Percentiles rank a stretch among this genome's conserved stretches.
Conservation (phyloP, 345 rosid species). For the Sisymbrium irio region DNA sequence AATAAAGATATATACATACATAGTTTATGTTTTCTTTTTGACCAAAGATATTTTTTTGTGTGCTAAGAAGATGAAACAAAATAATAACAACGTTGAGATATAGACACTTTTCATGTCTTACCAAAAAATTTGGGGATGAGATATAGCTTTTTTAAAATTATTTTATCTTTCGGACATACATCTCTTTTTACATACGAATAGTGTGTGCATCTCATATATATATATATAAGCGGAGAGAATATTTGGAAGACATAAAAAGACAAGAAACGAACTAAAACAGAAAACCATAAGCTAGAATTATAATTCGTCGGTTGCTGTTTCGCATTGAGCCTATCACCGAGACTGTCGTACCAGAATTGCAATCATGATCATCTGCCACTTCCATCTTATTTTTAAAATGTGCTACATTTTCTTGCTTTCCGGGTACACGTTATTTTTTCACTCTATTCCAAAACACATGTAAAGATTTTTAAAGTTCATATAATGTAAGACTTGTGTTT, state of each 20-base stretch:
- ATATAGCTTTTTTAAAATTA: background rate
- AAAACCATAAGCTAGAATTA: slow-evolving; percentile 28
- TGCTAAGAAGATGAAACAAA: too few species aligned
- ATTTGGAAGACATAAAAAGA: slow-evolving; percentile 32
- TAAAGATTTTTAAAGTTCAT: background rate
- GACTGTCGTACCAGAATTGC: slow-evolving; percentile 25
- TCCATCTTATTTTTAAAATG: slow-evolving; percentile 5
- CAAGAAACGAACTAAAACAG: slow-evolving; percentile 27
- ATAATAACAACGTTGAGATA: background rate
- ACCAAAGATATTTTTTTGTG: too few species aligned
- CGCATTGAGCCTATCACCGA: slow-evolving; percentile 29
- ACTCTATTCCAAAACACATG: background rate
- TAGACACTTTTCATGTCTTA: background rate
- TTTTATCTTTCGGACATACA: background rate
- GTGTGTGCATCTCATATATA: background rate
- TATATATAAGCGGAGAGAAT: slow-evolving; percentile 5
- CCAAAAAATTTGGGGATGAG: background rate
- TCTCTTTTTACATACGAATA: background rate
- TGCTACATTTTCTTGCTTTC: slow-evolving; percentile 10
- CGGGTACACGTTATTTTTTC: background rate
- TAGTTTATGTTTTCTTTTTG: background rate
- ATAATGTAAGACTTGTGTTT: background rate
- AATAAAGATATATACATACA: background rate
- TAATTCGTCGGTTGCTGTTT: slow-evolving; percentile 26
- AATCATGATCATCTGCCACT: slow-evolving; percentile 34